Conservation (phyloP, 2,329 filamentous ascomycete species). For the Fusarium pseudoanthophilum region DNA sequence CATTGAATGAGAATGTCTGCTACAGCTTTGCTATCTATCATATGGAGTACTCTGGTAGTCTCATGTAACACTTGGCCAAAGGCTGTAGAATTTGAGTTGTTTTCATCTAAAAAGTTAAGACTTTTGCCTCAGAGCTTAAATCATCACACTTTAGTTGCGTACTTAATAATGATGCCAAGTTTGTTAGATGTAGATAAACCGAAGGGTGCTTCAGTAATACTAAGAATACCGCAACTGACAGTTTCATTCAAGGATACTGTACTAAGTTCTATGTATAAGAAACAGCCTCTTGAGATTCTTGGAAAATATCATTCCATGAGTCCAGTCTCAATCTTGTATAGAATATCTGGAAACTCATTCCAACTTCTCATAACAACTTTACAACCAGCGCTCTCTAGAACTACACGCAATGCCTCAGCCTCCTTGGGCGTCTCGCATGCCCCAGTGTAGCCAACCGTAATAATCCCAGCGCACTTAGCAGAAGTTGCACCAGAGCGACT, state of each 20-base stretch:
- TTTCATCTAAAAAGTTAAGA: too few relatives aligned
- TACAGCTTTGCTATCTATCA: too few relatives aligned
- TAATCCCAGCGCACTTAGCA: accelerated
- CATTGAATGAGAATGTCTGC: too few relatives aligned
- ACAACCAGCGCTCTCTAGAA: not conserved
- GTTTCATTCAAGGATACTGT: not conserved
- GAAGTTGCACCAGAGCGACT: not conserved
- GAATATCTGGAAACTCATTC: not conserved
- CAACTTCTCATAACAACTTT: not conserved
- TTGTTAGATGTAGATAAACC: not conserved
- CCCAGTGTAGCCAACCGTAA: not conserved
- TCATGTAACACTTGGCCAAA: not conserved
- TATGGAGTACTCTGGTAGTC: not conserved
- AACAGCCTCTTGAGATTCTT: accelerated
- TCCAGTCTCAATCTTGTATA: not conserved
- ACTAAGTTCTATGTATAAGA: not conserved
- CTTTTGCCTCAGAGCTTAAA: too few relatives aligned
- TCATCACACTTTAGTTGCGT: too few relatives aligned
- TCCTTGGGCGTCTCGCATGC: not conserved
- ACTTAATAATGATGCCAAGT: too few relatives aligned
- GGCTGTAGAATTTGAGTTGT: not conserved
- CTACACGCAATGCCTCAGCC: not conserved
- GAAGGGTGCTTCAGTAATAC: not conserved
- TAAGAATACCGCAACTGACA: too few relatives aligned
- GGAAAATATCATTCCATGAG: not conserved